Evolutionary conservation across 2,329 filamentous ascomycete species (phyloP), one percentile per base, ranked within the genome.

Genomic region (Amesomyces nigricolor): DNA sequence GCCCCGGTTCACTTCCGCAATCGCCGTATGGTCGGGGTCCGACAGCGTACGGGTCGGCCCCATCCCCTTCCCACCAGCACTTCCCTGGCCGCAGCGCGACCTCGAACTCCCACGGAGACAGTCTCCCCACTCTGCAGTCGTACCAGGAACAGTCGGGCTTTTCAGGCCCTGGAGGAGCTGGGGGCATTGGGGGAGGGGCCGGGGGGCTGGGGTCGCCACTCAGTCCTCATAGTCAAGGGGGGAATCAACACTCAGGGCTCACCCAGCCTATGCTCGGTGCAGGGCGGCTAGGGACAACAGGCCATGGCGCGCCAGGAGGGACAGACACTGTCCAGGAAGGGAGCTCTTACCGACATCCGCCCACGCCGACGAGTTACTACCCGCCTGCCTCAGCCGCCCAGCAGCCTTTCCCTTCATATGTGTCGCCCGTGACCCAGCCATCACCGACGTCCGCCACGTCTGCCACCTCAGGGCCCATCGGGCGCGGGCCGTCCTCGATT

Each of bases 131-230:
- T 53, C 82, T 86, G 57, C 79, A 85, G 6, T 89, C 86, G 70
- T 85, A 88, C 60, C 75, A 82, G 59, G 82, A 84, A 61, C 78
- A 86, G 58, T 80, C 84, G 44, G 76, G 83, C 35, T 89, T 86
- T 67, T 78, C 83, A 58, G 79, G 80, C 61, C 73, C 81, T 29
- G 57, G 66, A 3, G 77, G 79, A 10, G 79, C 80, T 52, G 76
- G 22, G 22, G 6, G 78, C 16, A 70, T 72, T 32, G 66, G 67
- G 38, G 65, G 66, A 40, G 70, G 73, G 51, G 69, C 53, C 11
- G 53, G 51, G 67, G 22, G 68, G 63, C 44, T 62, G 67, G 62
- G 67, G 70, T 53, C 64, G 65, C 44, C 66, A 67, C 51, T 59
- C 17, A 38, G 32, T 42, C 40, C 58, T 2, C 58, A 60, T 29